phyloP scores from a whole-genome alignment of 768 basidiomycete species.

The Leucogyrophana mollusca region DNA sequence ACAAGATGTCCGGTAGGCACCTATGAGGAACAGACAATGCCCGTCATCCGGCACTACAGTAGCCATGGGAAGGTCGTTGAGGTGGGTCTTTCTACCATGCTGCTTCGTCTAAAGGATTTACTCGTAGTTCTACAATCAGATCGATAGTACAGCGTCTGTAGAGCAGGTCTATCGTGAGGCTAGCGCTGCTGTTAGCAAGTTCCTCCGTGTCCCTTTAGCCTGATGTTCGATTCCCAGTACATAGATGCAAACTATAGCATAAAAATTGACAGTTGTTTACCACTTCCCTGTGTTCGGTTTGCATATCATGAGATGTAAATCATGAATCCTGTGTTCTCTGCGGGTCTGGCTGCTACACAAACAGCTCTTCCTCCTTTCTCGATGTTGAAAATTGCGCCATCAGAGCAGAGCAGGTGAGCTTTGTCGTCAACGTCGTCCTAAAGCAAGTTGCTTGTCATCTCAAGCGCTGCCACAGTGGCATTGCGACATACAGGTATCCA shows the following conservation, averaged over 20 bases:
- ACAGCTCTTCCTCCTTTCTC: slow-evolving; percentile 56
- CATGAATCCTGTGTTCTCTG: slow-evolving; percentile 37
- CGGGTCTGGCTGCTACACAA: slow-evolving; percentile 41
- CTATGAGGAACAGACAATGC: slow-evolving; percentile 86
- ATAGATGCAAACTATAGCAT: no score
- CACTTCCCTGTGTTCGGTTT: slow-evolving; percentile 35
- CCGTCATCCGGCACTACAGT: slow-evolving; percentile 85
- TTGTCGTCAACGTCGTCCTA: slow-evolving; percentile 59
- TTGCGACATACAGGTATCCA: slow-evolving; percentile 71
- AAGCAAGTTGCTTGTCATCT: slow-evolving; percentile 4
- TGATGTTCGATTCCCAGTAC: neutral
- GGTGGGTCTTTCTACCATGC: slow-evolving; percentile 41
- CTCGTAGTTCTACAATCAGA: slow-evolving; percentile 35
- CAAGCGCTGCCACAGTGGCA: slow-evolving; percentile 4
- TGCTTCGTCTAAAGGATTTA: neutral
- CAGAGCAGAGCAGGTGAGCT: slow-evolving; percentile 76
- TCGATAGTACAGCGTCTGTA: slow-evolving; percentile 65
- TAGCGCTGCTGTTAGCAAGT: slow-evolving; percentile 47
- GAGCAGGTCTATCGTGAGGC: slow-evolving; percentile 72
- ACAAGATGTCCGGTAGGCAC: slow-evolving; percentile 48
- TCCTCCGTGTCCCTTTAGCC: slow-evolving; percentile 33
- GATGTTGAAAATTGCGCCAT: slow-evolving; percentile 71
- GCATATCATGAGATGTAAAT: slow-evolving; percentile 41
- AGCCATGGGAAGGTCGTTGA: slow-evolving; percentile 70
- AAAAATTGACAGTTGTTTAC: no score